A percentile compares a stretch with the other conserved stretches of the same genome.
Conservation (phyloP, 164 flowering plant genomes). For the Liquidambar formosana region DNA sequence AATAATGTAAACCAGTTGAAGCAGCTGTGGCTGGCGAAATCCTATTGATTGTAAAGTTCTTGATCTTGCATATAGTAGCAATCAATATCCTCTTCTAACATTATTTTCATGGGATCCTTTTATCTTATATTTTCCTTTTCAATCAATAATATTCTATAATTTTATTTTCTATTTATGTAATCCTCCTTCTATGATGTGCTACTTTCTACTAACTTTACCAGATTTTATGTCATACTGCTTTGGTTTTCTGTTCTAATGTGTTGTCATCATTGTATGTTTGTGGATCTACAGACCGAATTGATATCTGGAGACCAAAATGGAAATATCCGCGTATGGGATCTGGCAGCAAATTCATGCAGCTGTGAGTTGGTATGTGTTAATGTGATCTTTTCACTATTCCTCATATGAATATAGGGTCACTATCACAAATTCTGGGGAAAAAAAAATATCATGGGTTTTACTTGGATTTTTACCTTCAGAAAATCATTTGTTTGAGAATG, state of each 20-base stretch:
- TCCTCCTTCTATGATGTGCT: background rate
- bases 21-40: background rate
- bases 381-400: background rate
- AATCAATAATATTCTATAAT: background rate
- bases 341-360: constrained; percentile 98
- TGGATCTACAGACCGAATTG: constrained; percentile 75
- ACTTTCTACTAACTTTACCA: background rate
- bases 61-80: background rate
- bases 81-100: background rate
- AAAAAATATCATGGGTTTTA: too few species aligned
- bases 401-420: background rate
- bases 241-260: background rate
- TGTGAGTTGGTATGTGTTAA: constrained; percentile 85
- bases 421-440: background rate
- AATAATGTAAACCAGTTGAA: background rate
- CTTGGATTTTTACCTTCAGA: background rate
- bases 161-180: background rate
- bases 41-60: background rate
- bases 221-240: background rate
- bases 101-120: too few species aligned
- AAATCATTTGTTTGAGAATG: background rate
- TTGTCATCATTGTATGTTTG: background rate
- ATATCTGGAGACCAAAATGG: constrained; percentile 99
- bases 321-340: constrained; percentile 98
- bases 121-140: too few species aligned